phyloP scores from a whole-genome alignment of 768 basidiomycete genomes.

The Lentinula raphanica region DNA sequence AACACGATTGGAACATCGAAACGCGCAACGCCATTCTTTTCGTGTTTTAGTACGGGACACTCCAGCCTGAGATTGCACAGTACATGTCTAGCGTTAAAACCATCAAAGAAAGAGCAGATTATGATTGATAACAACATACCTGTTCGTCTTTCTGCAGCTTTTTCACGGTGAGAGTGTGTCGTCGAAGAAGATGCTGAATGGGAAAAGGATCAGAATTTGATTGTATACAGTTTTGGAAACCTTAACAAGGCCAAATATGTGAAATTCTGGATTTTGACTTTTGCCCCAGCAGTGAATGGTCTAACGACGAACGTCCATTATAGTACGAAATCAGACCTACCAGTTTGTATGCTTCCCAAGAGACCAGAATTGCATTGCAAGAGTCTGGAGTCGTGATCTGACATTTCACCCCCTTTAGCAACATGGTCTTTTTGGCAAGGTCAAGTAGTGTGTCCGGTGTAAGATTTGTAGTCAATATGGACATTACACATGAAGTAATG shows the following conservation, averaged over 20 bases:
- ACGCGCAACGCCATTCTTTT: not conserved
- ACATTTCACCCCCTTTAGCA: not conserved
- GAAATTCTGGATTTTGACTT: not conserved
- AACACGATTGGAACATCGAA: not conserved
- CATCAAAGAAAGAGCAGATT: not conserved
- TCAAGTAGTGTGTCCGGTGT: not conserved
- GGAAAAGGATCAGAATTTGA: not conserved
- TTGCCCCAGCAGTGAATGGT: too few relatives aligned
- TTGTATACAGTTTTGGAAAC: not conserved
- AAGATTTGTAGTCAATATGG: not conserved
- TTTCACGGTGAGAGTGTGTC: not conserved
- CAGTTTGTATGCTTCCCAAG: slow-evolving; percentile 1
- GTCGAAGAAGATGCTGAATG: not conserved
- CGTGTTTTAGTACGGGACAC: not conserved
- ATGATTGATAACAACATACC: not conserved
- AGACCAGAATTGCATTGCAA: not conserved
- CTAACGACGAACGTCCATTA: too few relatives aligned
- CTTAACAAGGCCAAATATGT: not conserved
- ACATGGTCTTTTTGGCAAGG: slow-evolving; percentile 1
- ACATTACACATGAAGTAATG: not conserved
- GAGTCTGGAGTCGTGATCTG: not conserved
- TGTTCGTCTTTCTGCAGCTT: not conserved
- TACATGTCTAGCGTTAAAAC: not conserved
- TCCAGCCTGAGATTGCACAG: not conserved
- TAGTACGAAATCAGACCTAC: not conserved